Evolutionary conservation across 2,329 filamentous ascomycete species (phyloP), one percentile per base, ranked within the genome.

Genomic region (Fusarium heterosporum): DNA sequence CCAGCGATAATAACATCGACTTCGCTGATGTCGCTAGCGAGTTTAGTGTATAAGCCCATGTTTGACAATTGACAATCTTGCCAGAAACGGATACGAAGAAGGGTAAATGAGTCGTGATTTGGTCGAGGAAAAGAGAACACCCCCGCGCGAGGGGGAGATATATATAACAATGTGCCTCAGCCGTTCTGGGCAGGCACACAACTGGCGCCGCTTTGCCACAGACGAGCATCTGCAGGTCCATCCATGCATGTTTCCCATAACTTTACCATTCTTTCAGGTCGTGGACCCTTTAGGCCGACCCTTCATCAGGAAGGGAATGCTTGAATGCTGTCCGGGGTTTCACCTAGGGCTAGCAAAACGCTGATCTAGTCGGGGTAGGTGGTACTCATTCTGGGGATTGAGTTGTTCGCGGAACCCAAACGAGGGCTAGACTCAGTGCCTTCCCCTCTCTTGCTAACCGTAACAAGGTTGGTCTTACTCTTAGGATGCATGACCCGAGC

Each of bases 1-100:
- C 66, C 66, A 12, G 66, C 66, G 10, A 69, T 69, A n/a, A 69
- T 69, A 25, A 69, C 57, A 13, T 69, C 66, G 16, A 69, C 66
- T 29, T 69, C 66, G 42, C 55, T 49, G 30, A 68, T 69, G 22
- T 66, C 51, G 47, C 63, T 61, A 30, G 65, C 66, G 22, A 68
- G 66, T 34, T 70, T 70, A 12, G 64, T 62, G 29, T 70, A 59
- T 8, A 70, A 26, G 11, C 67, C 67, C 67, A 70, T 70, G 50
- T 26, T 61, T 19, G 29, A n/a, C 6, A 19, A 4, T 63, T 25
- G 60, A 13, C 5, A 40, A 53, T 64, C 46, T 12, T 48, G 47
- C 17, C 41, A 32, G 22, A 41, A 53, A 52, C 13, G 11, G 32
- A n/a, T 3, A n/a, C 26, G 32, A 22, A 30, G 43, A 39, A 34